phyloP scores from a whole-genome alignment of 768 basidiomycete genomes.

The Tylopilus plumbeoviolaceoides region DNA sequence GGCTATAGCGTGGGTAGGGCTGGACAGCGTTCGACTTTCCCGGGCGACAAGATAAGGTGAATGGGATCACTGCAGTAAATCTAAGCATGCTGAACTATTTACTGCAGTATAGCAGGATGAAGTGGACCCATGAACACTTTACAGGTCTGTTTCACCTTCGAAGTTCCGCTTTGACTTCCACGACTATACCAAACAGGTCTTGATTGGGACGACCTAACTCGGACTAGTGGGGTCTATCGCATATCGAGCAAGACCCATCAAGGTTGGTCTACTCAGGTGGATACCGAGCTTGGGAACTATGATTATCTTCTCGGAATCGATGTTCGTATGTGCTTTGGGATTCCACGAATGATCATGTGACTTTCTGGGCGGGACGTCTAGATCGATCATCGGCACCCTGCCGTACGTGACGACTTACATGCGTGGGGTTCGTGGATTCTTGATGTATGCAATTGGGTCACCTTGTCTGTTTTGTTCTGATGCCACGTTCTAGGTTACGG shows the following conservation, averaged over 20 bases:
- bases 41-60: constrained; percentile 70
- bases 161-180: not conserved
- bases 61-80: constrained; percentile 12
- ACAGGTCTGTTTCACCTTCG: constrained; percentile 46
- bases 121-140: constrained; percentile 78
- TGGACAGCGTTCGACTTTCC: constrained; percentile 88
- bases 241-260: constrained; percentile 63
- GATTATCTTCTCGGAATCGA: constrained; percentile 77
- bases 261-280: constrained; percentile 81
- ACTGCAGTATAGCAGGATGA: constrained; percentile 61
- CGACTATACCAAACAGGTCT: constrained; percentile 49
- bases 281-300: constrained; percentile 83
- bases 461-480: not conserved
- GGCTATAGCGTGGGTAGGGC: constrained; percentile 40
- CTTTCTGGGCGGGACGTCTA: constrained; percentile 27
- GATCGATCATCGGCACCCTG: constrained; percentile 85
- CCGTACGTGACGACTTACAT: constrained; percentile 67
- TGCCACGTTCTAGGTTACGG: constrained; percentile 48
- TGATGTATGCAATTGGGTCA: constrained; percentile 32
- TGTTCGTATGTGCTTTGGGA: constrained; percentile 36
- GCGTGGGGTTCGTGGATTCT: constrained; percentile 81
- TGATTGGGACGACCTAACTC: constrained; percentile 76
- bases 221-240: constrained; percentile 63
- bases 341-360: not conserved
- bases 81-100: not conserved